A percentile compares a stretch with the other conserved stretches of the same genome.
Conservation (phyloP, 2,329 filamentous ascomycete genomes). For the Aureobasidium sp. region DNA sequence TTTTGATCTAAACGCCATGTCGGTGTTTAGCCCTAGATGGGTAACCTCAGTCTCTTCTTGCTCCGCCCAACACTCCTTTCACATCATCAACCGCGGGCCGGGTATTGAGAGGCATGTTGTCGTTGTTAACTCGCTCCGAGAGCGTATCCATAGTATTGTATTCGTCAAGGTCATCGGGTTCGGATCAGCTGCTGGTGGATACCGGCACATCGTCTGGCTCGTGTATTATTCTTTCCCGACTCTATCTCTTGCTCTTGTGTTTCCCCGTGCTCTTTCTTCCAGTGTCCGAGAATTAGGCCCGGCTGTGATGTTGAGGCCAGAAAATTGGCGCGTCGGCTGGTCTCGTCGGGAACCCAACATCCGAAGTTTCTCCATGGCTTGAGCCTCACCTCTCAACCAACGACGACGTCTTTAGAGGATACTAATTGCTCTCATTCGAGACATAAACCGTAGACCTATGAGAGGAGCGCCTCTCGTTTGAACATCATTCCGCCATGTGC, state of each 20-base stretch:
- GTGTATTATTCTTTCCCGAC: conserved; percentile 1
- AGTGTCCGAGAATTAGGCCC: background rate
- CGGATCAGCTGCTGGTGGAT: background rate
- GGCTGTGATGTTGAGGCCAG: background rate
- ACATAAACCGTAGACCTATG: background rate
- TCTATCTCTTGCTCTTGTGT: background rate
- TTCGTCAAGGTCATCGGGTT: background rate
- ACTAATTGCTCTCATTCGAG: background rate
- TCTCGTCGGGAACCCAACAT: background rate
- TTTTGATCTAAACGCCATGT: background rate
- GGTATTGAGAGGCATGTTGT: conserved; percentile 5
- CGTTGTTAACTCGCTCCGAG: background rate
- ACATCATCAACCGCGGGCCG: conserved; percentile 6
- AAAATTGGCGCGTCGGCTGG: background rate
- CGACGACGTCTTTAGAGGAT: background rate
- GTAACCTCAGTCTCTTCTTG: conserved; percentile 3
- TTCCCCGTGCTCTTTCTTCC: background rate
- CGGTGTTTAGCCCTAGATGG: background rate
- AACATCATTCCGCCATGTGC: background rate
- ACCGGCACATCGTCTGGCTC: background rate
- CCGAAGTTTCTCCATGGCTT: background rate
- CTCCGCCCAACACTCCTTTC: conserved; percentile 8
- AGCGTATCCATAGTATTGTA: conserved; percentile 4
- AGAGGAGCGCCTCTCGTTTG: background rate
- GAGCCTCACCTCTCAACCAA: background rate